Percentiles rank a stretch among this genome's conserved stretches.
Conservation (phyloP, 495 filamentous ascomycete genomes). For the Neurospora tetraspora region DNA sequence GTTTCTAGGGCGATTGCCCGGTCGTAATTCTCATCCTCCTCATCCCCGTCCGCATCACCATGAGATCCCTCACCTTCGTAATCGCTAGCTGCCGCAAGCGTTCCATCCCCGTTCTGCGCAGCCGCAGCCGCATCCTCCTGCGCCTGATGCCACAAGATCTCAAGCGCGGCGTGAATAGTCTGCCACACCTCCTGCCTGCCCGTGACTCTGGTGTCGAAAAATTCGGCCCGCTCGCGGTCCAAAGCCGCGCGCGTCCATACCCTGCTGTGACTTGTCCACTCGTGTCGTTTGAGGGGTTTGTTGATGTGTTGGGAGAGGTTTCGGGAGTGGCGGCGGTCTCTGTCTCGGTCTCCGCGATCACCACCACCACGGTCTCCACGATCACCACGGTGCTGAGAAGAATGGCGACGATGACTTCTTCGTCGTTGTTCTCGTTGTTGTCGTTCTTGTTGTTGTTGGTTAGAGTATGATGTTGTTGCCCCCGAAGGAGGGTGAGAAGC, state of each 20-base stretch:
- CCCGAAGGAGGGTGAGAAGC: constrained; percentile 1
- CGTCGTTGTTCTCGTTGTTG: background rate
- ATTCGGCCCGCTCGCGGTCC: constrained; percentile 47
- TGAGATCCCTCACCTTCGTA: constrained; percentile 9
- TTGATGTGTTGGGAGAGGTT: constrained; percentile 36
- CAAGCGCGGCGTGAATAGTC: constrained; percentile 54
- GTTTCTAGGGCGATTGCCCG: constrained; percentile 41
- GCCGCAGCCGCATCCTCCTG: constrained; percentile 16
- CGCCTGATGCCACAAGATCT: constrained; percentile 42
- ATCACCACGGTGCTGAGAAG: background rate
- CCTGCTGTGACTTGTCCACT: constrained; percentile 37
- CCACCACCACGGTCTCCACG: background rate
- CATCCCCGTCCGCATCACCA: constrained; percentile 1
- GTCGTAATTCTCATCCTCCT: constrained; percentile 22
- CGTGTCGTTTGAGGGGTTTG: constrained; percentile 35
- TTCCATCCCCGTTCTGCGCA: constrained; percentile 7
- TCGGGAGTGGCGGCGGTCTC: constrained; percentile 9
- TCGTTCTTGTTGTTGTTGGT: background rate
- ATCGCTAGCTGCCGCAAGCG: constrained; percentile 7
- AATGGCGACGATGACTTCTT: background rate
- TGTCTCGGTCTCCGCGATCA: constrained; percentile 1
- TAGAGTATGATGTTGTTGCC: background rate
- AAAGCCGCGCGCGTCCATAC: constrained; percentile 36
- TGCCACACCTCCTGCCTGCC: constrained; percentile 71
- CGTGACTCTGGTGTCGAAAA: constrained; percentile 76